Conservation (phyloP, 164 flowering plant species). For the Tetrastigma voinierianum region DNA sequence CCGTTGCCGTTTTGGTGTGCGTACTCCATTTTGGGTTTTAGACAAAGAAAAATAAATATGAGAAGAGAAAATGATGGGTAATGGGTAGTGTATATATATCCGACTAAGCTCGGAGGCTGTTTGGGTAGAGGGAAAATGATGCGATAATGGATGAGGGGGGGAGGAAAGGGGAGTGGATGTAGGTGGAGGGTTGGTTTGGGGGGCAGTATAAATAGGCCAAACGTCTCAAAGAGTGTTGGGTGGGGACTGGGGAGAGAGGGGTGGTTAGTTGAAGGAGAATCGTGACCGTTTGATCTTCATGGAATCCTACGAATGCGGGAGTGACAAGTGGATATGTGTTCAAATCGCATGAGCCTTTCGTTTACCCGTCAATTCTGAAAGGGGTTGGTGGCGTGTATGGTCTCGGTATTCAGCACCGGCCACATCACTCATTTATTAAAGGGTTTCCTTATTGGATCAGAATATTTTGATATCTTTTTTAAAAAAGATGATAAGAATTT, state of each 20-base stretch:
- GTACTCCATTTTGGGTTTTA: neutral
- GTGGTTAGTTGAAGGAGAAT: slow-evolving; percentile 28
- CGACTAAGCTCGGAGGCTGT: neutral
- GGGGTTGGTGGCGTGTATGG: slow-evolving; percentile 14
- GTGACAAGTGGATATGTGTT: slow-evolving; percentile 14
- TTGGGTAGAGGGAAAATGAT: slow-evolving; percentile 9
- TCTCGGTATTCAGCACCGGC: neutral
- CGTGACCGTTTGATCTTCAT: slow-evolving; percentile 16
- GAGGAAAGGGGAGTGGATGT: neutral
- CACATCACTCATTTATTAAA: neutral
- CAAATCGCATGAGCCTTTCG: neutral
- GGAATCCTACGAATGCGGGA: slow-evolving; percentile 4
- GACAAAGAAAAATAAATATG: no score
- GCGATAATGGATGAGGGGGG: neutral
- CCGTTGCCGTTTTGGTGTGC: slow-evolving; percentile 13
- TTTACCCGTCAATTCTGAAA: slow-evolving; percentile 6
- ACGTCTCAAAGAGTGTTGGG: slow-evolving; percentile 13
- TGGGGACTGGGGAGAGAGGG: slow-evolving; percentile 5
- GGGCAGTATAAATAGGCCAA: slow-evolving; percentile 24
- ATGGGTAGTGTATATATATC: no score
- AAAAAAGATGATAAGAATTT: no score
- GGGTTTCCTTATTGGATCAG: no score
- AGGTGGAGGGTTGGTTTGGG: neutral
- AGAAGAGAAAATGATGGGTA: no score
- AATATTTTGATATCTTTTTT: no score